Base-by-base conservation (phyloP, 305 asterid species). In the Coffea humblotiana region DNA sequence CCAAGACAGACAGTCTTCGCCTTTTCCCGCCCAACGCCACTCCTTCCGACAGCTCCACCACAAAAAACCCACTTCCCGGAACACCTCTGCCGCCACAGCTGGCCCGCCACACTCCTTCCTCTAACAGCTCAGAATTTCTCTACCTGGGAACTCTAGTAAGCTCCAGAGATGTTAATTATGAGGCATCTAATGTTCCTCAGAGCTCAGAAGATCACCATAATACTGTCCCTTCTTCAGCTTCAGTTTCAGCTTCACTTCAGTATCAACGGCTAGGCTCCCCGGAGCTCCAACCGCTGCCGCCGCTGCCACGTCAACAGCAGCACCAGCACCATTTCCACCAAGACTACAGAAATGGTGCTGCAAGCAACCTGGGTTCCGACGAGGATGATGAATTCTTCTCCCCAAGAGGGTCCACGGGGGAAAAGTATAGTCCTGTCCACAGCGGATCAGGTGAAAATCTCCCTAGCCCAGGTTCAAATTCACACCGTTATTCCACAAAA, bases 231-330 rank as follows among this genome's bases (percentile, higher is more conserved):
- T 69, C 45, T 10, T 63, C 43, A 27, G 40, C 58, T 47, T 48
- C 76, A 48, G 75, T 76, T 37, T 48, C 82, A 6, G 58, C 52
- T 49, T 32, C 74, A 0, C 29, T 75, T 67, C 79, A 77, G 80
- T 89, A 83, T 77, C 92, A 87, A 18, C 77, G 86, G 77, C 61
- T 88, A 82, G 92, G 87, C 51, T 95, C 98, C 63, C 99, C 99
- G 84, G 98, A 95, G 89, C 95, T 95, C 86, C 91, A 91, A 7
- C 98, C 99, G 21, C 83, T 95, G 88, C 96, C 97, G 63, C 97
- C 97, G 69, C 78, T 95, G 61, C 97, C 98, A 0, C 97, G 97
- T 4, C 93, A 90, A 40, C 70, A 64, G 61, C 71, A 81, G 70
- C 72, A 40, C 5, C 90, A 64, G 74, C 90, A 64, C 83, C 89